Base-by-base conservation (phyloP, 176 grass and related monocot species). In the Carex parvula region DNA sequence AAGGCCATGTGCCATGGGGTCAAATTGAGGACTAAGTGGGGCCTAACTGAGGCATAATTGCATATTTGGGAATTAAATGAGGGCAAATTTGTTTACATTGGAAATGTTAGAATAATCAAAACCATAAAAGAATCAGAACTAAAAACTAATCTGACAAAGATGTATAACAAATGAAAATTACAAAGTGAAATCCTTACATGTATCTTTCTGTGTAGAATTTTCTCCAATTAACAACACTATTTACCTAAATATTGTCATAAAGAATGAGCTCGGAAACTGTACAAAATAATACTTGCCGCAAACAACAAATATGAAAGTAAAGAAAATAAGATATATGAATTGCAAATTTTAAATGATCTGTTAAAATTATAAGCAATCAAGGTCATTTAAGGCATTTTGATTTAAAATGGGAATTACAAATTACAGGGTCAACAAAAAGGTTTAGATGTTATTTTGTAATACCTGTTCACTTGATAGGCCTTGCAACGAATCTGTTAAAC, bases 391-490 rank as follows among this genome's bases (percentile, higher is more conserved):
- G 22, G 72, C 22, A 78, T 57, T 76, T 73, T 78, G n/a, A 35
- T 89, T 35, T 79, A 87, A 18, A 8, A 32, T 55, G 4, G n/a
- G 22, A 76, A 56, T 17, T 8, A 29, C 3, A 77, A 18, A 78
- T 32, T n/a, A 67, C n/a, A 70, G 24, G 50, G 61, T 79, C 32
- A 42, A 84, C 1, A 13, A n/a, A 84, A 88, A 22, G 69, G 85
- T 57, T 13, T 1, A 46, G 3, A 54, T 60, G 59, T 5, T 77
- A 21, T 81, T 46, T 81, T 85, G 9, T 62, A 77, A 18, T 92
- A 99, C 96, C 96, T 99, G 92, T 82, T 85, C 88, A 89, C 88
- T 95, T 85, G 96, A 93, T 83, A 95, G 89, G 67, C 96, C 93
- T 66, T 93, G 88, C 50, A 99, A 82, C 14, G 86, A 93, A 90